Evolutionary conservation across 2,329 filamentous ascomycete species (phyloP).

Genomic region (Fusarium odoratissimum): DNA sequence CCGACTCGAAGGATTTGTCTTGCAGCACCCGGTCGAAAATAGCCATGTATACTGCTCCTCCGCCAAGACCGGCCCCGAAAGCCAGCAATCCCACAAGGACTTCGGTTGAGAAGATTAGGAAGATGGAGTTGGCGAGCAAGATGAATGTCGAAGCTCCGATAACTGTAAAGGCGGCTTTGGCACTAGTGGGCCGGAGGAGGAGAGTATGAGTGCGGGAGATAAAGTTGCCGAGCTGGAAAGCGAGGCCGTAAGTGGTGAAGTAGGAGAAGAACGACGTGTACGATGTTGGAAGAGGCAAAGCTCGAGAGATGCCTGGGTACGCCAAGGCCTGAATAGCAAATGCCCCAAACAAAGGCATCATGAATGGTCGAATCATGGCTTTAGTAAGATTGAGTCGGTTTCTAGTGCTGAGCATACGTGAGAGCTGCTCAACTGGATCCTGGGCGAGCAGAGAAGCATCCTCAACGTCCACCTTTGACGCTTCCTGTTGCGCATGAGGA

Average conservation of each 20-base stretch:
- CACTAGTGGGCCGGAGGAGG: constrained; percentile 26
- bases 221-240: constrained; percentile 47
- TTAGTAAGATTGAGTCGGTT: constrained; percentile 25
- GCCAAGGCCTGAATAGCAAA: constrained; percentile 41
- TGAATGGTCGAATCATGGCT: constrained; percentile 38
- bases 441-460: constrained; percentile 51
- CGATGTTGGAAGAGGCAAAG: constrained; percentile 35
- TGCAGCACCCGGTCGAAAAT: constrained; percentile 35
- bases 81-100: constrained; percentile 41
- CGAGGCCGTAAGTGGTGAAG: constrained; percentile 43
- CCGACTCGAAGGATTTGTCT: constrained; percentile 30
- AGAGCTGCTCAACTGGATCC: constrained; percentile 46
- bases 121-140: constrained; percentile 36
- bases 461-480: constrained; percentile 27
- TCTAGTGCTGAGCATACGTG: constrained; percentile 23
- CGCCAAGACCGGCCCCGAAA: constrained; percentile 44
- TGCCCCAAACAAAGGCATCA: constrained; percentile 44
- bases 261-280: constrained; percentile 47
- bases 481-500: constrained; percentile 16
- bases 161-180: constrained; percentile 10
- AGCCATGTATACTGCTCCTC: constrained; percentile 47
- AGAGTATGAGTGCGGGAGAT: constrained; percentile 41
- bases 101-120: constrained; percentile 39
- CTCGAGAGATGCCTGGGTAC: constrained; percentile 47
- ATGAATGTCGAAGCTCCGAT: constrained; percentile 17